Percentiles rank a stretch among this genome's conserved stretches.
Conservation (phyloP, 768 basidiomycete species). For the Hericium coralloides region DNA sequence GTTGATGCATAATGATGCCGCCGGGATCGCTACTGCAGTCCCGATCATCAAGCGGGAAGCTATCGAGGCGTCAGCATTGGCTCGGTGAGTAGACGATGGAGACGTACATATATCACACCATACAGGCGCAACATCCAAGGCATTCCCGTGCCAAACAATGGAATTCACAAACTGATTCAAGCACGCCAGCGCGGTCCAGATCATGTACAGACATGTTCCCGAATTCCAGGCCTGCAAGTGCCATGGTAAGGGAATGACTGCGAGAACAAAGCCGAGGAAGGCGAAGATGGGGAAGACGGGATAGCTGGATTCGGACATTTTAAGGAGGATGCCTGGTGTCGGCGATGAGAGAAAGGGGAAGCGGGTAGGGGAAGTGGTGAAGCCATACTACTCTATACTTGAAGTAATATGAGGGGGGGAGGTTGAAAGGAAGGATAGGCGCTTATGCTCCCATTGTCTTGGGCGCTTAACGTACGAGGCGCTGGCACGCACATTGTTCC, state of each 20-base stretch:
- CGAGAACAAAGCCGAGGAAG: conserved; percentile 22
- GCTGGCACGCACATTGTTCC: no score
- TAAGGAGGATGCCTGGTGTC: no score
- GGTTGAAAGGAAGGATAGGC: no score
- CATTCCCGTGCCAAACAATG: not conserved
- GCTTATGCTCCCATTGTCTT: no score
- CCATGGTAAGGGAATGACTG: conserved; percentile 43
- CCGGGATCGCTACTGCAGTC: not conserved
- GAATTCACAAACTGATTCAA: not conserved
- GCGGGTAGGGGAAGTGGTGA: no score
- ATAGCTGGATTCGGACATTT: no score
- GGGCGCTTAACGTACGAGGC: no score
- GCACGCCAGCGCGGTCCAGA: conserved; percentile 46
- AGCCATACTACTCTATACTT: no score
- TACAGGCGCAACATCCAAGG: not conserved
- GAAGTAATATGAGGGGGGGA: no score
- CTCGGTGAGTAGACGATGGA: not conserved
- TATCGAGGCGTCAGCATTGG: not conserved
- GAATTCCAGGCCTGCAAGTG: conserved; percentile 60
- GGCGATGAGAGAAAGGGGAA: no score
- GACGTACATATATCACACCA: not conserved
- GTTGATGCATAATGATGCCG: not conserved
- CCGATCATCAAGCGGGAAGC: not conserved
- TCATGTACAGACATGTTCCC: conserved; percentile 61
- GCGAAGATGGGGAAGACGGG: not conserved